These are phyloP conservation scores for Wickerhamiella kurtzmanii DNA, from an alignment of 805 yeast species.

Conservation along the genomic window DNA sequence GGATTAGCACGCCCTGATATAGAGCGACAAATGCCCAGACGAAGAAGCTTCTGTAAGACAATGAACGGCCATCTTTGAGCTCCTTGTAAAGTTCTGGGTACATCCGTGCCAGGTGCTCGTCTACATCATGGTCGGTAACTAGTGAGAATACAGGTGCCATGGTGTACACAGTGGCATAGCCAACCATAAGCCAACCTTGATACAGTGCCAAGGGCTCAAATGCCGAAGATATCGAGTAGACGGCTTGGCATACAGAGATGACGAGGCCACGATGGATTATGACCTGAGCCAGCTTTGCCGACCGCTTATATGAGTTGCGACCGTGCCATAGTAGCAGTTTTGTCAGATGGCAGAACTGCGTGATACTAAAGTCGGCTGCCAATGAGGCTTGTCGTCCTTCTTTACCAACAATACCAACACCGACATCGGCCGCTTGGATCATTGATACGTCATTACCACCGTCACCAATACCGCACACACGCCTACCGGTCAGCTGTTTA, in stretches of 20 bases:
- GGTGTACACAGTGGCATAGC: slow-evolving; percentile 91
- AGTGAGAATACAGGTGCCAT: slow-evolving; percentile 96
- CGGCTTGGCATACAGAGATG: slow-evolving; percentile 90
- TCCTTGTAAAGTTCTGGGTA: slow-evolving; percentile 95
- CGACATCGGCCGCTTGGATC: slow-evolving; percentile 98
- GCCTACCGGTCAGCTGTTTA: slow-evolving; percentile 61
- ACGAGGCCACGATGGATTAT: slow-evolving; percentile 92
- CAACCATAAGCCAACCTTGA: slow-evolving; percentile 97
- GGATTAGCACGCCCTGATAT: slow-evolving; percentile 84
- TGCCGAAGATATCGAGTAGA: slow-evolving; percentile 68
- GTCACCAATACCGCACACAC: slow-evolving; percentile 97
- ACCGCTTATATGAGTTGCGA: slow-evolving; percentile 87
- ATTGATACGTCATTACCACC: slow-evolving; percentile 98
- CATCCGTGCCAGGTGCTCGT: slow-evolving; percentile 70
- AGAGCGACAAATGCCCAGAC: slow-evolving; percentile 81
- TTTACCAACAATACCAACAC: slow-evolving; percentile 97
- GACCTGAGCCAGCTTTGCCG: slow-evolving; percentile 90
- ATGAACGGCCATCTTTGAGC: slow-evolving; percentile 71
- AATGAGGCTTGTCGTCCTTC: slow-evolving; percentile 96
- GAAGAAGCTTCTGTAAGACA: slow-evolving; percentile 77
- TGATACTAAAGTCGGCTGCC: slow-evolving; percentile 92
- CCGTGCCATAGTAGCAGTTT: slow-evolving; percentile 94
- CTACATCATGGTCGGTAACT: slow-evolving; percentile 83
- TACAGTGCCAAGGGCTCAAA: slow-evolving; percentile 91
- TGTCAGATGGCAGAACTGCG: slow-evolving; percentile 80